These are phyloP conservation scores for Colletotrichum sp. DNA, from an alignment of 2,329 filamentous ascomycete species.

Conservation along the genomic window DNA sequence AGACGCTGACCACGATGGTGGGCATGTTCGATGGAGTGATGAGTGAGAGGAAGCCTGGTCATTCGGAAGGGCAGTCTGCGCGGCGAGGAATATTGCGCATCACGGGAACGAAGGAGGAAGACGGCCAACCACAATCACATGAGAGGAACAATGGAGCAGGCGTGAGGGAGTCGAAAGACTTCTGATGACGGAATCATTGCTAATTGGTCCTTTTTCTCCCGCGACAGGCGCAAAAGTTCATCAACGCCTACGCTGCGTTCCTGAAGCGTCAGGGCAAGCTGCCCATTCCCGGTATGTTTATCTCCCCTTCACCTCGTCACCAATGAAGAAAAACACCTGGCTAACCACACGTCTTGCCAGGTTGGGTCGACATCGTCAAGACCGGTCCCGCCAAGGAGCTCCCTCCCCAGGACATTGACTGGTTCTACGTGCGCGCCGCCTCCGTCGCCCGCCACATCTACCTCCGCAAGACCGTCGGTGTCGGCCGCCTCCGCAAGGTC, in stretches of 20 bases:
- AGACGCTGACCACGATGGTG: neutral
- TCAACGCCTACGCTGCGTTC: constrained; percentile 84
- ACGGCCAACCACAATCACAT: constrained; percentile 25
- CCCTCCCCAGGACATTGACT: constrained; percentile 97
- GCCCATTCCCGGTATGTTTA: constrained; percentile 79
- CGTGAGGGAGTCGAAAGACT: constrained; percentile 76
- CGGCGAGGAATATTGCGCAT: neutral
- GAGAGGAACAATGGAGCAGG: constrained; percentile 58
- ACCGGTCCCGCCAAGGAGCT: constrained; percentile 96
- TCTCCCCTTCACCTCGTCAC: neutral
- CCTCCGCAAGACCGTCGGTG: constrained; percentile 98
- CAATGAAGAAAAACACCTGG: accelerated
- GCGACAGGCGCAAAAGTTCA: constrained; percentile 84
- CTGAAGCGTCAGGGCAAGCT: constrained; percentile 95
- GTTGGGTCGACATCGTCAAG: constrained; percentile 99
- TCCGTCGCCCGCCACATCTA: constrained; percentile 98
- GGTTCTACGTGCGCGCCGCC: constrained; percentile 91
- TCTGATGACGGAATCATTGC: constrained; percentile 75
- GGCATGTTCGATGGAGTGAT: neutral
- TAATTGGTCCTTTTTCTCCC: constrained; percentile 58
- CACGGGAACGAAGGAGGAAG: neutral
- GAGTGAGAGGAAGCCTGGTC: neutral
- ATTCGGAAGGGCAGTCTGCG: neutral
- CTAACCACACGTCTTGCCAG: constrained; percentile 46
- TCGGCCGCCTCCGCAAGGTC: constrained; percentile 94